Evolutionary conservation across 1,284 basidiomycete genomes (phyloP).

Genomic region (Puccinia novopanici): DNA sequence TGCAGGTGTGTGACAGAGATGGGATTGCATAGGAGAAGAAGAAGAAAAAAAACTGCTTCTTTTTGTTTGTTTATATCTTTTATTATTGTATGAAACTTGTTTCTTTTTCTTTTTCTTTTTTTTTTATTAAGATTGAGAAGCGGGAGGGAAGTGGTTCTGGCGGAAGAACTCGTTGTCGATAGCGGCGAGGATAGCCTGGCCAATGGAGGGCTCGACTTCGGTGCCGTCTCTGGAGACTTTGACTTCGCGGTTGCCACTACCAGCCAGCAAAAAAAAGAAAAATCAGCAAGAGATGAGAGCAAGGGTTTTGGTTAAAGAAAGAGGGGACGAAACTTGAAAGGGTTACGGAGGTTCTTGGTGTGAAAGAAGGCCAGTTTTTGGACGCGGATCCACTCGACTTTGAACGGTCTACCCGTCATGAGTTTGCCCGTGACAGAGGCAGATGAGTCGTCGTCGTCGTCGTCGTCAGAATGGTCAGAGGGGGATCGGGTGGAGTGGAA

Average conservation of each 20-base stretch:
- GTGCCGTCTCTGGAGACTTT: constrained; percentile 56
- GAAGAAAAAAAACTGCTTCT: too few relatives aligned
- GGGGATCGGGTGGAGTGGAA: neutral
- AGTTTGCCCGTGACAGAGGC: neutral
- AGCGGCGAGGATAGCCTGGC: neutral
- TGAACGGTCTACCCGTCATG: constrained; percentile 36
- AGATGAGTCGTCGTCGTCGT: neutral
- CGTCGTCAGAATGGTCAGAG: neutral
- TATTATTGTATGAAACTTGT: too few relatives aligned
- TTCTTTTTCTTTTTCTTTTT: too few relatives aligned
- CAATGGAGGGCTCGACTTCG: constrained; percentile 32
- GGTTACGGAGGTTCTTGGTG: constrained; percentile 32
- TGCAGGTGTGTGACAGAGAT: too few relatives aligned
- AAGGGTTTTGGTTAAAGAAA: neutral
- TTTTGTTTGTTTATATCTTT: too few relatives aligned
- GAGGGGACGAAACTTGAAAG: constrained; percentile 29
- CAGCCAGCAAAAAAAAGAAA: constrained; percentile 9
- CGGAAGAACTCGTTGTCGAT: constrained; percentile 22
- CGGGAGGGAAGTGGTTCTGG: neutral
- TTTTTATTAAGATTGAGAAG: neutral
- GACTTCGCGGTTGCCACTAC: constrained; percentile 55
- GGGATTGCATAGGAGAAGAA: too few relatives aligned
- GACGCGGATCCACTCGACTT: constrained; percentile 40
- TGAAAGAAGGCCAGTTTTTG: constrained; percentile 31
- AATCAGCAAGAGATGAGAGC: neutral